Evolutionary conservation across 116 monocot genomes (phyloP).

Genomic region (Dioscorea cayenensis): DNA sequence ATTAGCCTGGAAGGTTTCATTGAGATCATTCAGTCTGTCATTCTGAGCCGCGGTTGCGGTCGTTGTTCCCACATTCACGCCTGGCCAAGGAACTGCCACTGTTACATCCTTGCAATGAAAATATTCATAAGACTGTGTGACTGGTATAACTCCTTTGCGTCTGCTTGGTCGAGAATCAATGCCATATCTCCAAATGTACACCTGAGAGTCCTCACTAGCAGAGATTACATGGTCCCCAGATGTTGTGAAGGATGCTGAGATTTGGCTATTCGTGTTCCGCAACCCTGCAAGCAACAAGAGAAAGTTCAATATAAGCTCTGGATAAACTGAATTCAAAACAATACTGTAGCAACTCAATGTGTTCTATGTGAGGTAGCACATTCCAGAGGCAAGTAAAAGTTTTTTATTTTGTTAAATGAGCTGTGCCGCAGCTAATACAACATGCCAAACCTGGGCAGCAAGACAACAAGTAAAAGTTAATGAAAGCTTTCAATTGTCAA

Average conservation of each 20-base stretch:
- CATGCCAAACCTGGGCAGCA: too few species aligned
- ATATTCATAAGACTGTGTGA: slow-evolving; percentile 67
- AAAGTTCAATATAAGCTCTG: not conserved
- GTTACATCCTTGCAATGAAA: slow-evolving; percentile 78
- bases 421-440: too few species aligned
- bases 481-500: too few species aligned
- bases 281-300: slow-evolving; percentile 42
- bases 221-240: slow-evolving; percentile 75
- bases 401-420: too few species aligned
- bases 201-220: slow-evolving; percentile 91
- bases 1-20: slow-evolving; percentile 2
- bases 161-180: slow-evolving; percentile 33
- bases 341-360: too few species aligned
- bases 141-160: slow-evolving; percentile 28
- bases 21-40: slow-evolving; percentile 7
- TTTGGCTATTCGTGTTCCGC: slow-evolving; percentile 91
- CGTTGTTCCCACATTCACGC: slow-evolving; percentile 6
- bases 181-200: slow-evolving; percentile 80
- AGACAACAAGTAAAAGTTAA: too few species aligned
- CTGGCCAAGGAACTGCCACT: slow-evolving; percentile 75
- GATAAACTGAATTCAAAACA: not conserved
- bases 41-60: not conserved
- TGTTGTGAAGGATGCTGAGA: slow-evolving; percentile 71
- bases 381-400: too few species aligned
- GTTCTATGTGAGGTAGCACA: too few species aligned